A percentile compares a stretch with the other conserved stretches of the same genome.
These are phyloP conservation scores for Colletotrichum orchidophilum DNA, from an alignment of 2,329 filamentous ascomycete species.

Conservation along the genomic window DNA sequence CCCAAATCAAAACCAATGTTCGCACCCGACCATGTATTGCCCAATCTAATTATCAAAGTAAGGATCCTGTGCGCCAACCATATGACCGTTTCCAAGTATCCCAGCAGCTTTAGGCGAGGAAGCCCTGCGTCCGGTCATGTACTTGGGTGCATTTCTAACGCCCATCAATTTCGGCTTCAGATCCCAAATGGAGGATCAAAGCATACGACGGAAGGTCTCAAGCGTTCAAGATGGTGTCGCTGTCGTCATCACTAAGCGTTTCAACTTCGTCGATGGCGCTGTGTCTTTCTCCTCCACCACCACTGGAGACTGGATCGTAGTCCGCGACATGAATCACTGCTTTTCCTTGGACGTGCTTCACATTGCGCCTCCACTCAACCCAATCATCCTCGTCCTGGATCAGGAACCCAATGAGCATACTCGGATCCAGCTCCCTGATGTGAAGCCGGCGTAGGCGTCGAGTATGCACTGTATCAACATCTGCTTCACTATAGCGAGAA, in stretches of 20 bases:
- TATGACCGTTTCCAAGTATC: not conserved
- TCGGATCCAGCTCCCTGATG: conserved; percentile 94
- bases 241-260: conserved; percentile 78
- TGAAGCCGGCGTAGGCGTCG: conserved; percentile 83
- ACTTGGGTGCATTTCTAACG: not conserved
- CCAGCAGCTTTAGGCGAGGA: not conserved
- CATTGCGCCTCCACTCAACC: conserved; percentile 80
- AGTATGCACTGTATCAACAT: conserved; percentile 87
- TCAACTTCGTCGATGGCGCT: conserved; percentile 91
- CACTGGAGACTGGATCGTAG: conserved; percentile 66
- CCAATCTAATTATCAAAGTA: not conserved
- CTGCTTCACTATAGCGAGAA: conserved; percentile 71
- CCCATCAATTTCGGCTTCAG: not conserved
- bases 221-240: conserved; percentile 48
- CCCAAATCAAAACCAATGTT: not conserved
- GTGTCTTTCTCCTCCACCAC: conserved; percentile 66
- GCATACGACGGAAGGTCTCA: not conserved
- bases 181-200: not conserved
- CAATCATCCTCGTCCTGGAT: conserved; percentile 87
- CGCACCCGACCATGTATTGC: not conserved
- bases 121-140: not conserved
- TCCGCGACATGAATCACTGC: conserved; percentile 86
- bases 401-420: conserved; percentile 95
- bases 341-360: conserved; percentile 82
- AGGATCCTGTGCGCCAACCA: not conserved